These are phyloP conservation scores for Cladophialophora yegresii DNA, from an alignment of 2,329 filamentous ascomycete genomes.

Conservation along the genomic window DNA sequence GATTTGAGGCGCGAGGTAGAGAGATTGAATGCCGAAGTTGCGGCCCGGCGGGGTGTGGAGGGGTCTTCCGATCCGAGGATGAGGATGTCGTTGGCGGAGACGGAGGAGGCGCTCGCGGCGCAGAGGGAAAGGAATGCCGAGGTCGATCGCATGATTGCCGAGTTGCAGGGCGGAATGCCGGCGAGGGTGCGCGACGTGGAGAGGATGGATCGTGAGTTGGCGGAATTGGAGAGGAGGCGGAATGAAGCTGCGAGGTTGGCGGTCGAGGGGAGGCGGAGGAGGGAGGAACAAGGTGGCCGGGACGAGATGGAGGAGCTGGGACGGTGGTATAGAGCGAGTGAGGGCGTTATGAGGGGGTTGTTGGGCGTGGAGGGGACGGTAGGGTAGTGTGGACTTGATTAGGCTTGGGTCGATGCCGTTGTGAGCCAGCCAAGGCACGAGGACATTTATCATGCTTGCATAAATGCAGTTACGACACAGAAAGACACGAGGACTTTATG, in stretches of 20 bases:
- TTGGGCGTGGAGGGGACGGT: slow-evolving; percentile 34
- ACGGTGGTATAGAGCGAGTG: slow-evolving; percentile 49
- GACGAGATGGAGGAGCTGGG: slow-evolving; percentile 52
- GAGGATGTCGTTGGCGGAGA: slow-evolving; percentile 40
- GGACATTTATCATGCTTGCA: background rate
- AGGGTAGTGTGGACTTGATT: background rate
- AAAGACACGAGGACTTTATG: background rate
- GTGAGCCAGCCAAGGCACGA: too few species aligned
- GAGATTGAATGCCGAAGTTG: slow-evolving; percentile 47
- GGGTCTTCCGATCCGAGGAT: slow-evolving; percentile 28
- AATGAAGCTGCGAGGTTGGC: slow-evolving; percentile 50
- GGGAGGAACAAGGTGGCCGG: slow-evolving; percentile 47
- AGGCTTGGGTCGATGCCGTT: background rate
- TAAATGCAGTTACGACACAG: background rate
- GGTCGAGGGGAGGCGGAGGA: slow-evolving; percentile 49
- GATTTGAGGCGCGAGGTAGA: slow-evolving; percentile 46
- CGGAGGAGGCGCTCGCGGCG: slow-evolving; percentile 45
- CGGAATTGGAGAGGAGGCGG: slow-evolving; percentile 48
- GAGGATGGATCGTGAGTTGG: slow-evolving; percentile 48
- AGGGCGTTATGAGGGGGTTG: slow-evolving; percentile 46
- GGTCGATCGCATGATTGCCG: slow-evolving; percentile 47
- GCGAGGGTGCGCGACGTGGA: slow-evolving; percentile 49
- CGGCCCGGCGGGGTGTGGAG: slow-evolving; percentile 41
- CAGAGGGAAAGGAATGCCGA: slow-evolving; percentile 46
- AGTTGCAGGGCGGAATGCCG: slow-evolving; percentile 48